phyloP scores from a whole-genome alignment of 2,329 filamentous ascomycete species.

The Pestalotiopsis sp. region DNA sequence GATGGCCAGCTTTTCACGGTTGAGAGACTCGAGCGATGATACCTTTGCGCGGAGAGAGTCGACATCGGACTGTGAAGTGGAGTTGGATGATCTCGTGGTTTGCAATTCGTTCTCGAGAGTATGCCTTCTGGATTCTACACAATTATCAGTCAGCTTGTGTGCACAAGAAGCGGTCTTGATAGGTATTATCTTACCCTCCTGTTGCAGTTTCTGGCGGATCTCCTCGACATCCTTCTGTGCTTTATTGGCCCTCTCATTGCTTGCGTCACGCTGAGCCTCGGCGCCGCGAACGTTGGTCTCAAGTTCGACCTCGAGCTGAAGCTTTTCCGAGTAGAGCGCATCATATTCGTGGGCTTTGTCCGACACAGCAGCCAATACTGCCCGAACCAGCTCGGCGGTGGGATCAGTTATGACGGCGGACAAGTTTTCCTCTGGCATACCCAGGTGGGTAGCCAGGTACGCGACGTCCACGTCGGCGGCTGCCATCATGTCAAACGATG shows the following conservation, averaged over 20 bases:
- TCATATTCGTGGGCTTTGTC: conserved; percentile 83
- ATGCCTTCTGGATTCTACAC: conserved; percentile 73
- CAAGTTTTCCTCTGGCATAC: conserved; percentile 67
- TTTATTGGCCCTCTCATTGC: conserved; percentile 82
- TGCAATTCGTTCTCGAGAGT: conserved; percentile 82
- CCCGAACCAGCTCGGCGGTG: conserved; percentile 76
- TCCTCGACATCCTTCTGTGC: conserved; percentile 82
- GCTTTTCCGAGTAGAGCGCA: conserved; percentile 81
- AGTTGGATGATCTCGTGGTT: conserved; percentile 72
- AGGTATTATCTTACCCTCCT: conserved; percentile 66
- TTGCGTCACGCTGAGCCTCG: conserved; percentile 79
- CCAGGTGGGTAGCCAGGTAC: conserved; percentile 74
- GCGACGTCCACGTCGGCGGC: conserved; percentile 66
- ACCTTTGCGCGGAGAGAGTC: conserved; percentile 82
- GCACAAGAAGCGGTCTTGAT: not conserved
- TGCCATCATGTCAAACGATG: conserved; percentile 53
- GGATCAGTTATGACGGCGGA: conserved; percentile 65
- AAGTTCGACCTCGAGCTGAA: conserved; percentile 87
- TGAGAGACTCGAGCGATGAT: conserved; percentile 84
- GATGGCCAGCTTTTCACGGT: conserved; percentile 85
- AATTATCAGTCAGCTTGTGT: not conserved
- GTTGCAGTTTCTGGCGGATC: conserved; percentile 76
- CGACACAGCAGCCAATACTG: conserved; percentile 74
- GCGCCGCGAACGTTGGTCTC: conserved; percentile 85
- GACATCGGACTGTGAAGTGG: conserved; percentile 74